Evolutionary conservation across 345 rosid species (phyloP).

Genomic region (Ailanthus altissimus): DNA sequence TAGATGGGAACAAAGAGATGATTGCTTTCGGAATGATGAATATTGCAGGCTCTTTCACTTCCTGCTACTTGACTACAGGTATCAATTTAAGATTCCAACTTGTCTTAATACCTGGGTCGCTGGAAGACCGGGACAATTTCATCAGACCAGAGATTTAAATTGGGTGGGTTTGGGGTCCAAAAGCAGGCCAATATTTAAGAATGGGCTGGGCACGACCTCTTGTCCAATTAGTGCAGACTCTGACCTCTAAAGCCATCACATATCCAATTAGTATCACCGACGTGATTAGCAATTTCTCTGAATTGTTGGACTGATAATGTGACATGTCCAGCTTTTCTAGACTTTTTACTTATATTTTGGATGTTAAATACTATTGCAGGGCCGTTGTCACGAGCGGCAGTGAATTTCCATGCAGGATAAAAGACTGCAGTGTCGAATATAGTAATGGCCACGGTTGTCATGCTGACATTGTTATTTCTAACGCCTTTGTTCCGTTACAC

Average conservation of each 20-base stretch:
- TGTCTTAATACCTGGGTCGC: background rate
- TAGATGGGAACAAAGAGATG: conserved; percentile 98
- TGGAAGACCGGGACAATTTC: background rate
- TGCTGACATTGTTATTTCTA: conserved; percentile 75
- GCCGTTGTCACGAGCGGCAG: conserved; percentile 92
- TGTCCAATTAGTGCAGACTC: background rate
- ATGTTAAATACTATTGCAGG: conserved; percentile 40
- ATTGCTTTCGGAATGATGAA: conserved; percentile 96
- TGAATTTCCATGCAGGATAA: conserved; percentile 94
- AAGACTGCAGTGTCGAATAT: conserved; percentile 83
- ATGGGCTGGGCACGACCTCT: background rate
- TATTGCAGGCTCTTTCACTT: conserved; percentile 86
- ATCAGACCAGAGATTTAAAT: background rate
- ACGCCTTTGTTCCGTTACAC: too few relatives aligned
- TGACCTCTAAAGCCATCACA: background rate
- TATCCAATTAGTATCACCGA: too few relatives aligned
- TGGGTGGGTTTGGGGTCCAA: background rate
- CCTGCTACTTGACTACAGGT: conserved; percentile 92
- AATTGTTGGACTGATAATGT: too few relatives aligned
- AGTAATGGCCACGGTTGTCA: conserved; percentile 86
- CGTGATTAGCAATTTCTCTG: too few relatives aligned
- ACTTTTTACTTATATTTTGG: too few relatives aligned
- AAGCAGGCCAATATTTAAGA: background rate
- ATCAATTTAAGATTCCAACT: background rate
- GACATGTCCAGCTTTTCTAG: too few relatives aligned